Percentiles rank a stretch among this genome's conserved stretches.
Conservation (phyloP, 192 early-diverging fungal species). For the Gryganskiella cystojenkinii region DNA sequence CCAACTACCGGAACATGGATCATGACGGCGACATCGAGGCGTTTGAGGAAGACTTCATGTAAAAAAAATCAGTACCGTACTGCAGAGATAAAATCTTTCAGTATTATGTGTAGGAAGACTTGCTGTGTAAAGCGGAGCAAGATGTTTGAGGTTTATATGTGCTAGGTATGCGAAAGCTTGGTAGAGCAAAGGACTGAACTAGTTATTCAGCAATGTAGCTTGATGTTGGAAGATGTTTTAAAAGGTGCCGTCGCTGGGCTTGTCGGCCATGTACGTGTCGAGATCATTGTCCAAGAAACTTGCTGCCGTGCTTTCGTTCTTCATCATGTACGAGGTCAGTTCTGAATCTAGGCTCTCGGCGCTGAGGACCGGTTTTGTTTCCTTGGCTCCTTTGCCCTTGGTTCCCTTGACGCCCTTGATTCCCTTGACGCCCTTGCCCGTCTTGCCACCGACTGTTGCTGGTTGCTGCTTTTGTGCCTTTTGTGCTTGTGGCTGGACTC, state of each 20-base stretch:
- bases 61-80: no score
- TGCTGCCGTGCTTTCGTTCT: conserved; percentile 35
- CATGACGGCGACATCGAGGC: conserved; percentile 61
- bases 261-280: conserved; percentile 54
- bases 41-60: conserved; percentile 77
- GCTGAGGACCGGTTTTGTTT: background rate
- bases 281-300: conserved; percentile 51
- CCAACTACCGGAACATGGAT: conserved; percentile 54
- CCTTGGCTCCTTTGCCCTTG: conserved; percentile 1
- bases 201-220: no score
- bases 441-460: background rate
- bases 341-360: conserved; percentile 41
- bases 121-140: no score
- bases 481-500: no score
- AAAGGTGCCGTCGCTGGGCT: conserved; percentile 9
- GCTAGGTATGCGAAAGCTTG: no score
- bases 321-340: conserved; percentile 49
- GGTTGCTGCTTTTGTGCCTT: background rate
- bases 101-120: no score
- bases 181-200: no score
- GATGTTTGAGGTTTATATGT: no score
- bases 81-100: no score
- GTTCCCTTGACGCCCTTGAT: background rate
- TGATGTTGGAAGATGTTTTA: no score
- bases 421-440: conserved; percentile 4